Evolutionary conservation across 2,329 filamentous ascomycete genomes (phyloP), one percentile per base, ranked within the genome.

Genomic region (Penicillium verrucosum): DNA sequence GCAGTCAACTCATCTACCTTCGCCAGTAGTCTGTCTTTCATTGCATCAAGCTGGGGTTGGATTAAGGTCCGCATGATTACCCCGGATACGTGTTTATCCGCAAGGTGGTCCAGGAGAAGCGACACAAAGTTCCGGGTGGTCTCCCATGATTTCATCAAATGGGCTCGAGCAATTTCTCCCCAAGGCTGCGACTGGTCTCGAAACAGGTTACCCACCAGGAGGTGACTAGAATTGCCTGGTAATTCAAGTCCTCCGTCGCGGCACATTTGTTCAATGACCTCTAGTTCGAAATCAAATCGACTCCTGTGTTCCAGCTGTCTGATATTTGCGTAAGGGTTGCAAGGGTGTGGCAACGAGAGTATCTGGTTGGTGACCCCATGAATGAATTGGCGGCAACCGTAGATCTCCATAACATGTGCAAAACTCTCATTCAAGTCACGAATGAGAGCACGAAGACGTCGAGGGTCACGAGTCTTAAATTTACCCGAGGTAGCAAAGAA

Each of bases 381-480:
- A 14, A 54, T 29, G 16, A 42, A 49, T 11, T 23, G 51, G 5
- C 12, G 51, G n/a, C 45, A 43, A 0, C 70, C 70, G 34, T 60
- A 50, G 32, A 50, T 8, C 0, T 38, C 43, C 62, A 71, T 70
- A 0, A 61, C 61, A 6, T 69, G 61, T 0, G 67, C 66, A 41
- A 73, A 74, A 16, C 55, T 56, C 3, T 68, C 60, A 34, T 72
- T 68, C 7, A 68, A 44, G 12, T 64, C 55, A 9, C 66, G 62
- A 16, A 73, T 57, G 3, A 65, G 36, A 1, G 70, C 66, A 2
- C 73, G 64, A 1, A 75, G 63, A 6, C 68, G 67, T 30, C 68
- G 65, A 43, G 50, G 46, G 27, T 69, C 63, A 0, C 61, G 59
- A 0, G 57, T 40, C 2, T 58, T 59, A 0, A 51, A 53, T 16